Base-by-base conservation (phyloP, 345 rosid species). In the Corchorus olitorius region DNA sequence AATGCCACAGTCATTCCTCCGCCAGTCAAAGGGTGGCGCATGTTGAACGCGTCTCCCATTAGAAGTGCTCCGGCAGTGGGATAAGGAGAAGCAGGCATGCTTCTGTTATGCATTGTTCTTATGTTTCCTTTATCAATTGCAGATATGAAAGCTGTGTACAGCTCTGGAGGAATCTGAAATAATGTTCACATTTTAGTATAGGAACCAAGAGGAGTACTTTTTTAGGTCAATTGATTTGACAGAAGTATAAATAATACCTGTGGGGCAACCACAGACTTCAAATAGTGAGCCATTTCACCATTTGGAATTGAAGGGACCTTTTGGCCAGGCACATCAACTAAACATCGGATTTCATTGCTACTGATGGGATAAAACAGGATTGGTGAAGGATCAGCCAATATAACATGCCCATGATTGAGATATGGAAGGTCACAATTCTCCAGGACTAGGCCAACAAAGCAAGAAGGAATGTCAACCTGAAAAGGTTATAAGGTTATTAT, bases 391-490 rank as follows among this genome's bases (percentile, higher is more conserved):
- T 88, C 82, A 7, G 77, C 86, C 33, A 91, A 77, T 46, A 89
- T 77, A 72, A 88, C 86, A 49, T 84, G 91, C 0, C 94, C 93
- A 49, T 88, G 89, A 76, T 89, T 85, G 52, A 83, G 78, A 72
- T 66, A 84, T n/a, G 92, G 94, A 27, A 89, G 96, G 3, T 87
- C 64, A 69, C 92, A 89, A 2, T 89, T 89, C 79, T 91, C 96
- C 53, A 91, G 71, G 41, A 89, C 83, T 77, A 91, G 82, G 19
- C 92, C 97, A 53, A 91, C 90, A 41, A 87, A 87, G 75, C 56
- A 76, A 69, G 94, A 93, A 2, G 88, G 90, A 17, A 85, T 83
- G 33, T 91, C 92, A 68, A 89, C 90, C 94, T 92, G 83, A 43
- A 79, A 71, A 49, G 78, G 65, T 4, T 41, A 48, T 8, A 4